Evolutionary conservation across 331 rosid genomes (phyloP).

Genomic region (Saraca asoca): DNA sequence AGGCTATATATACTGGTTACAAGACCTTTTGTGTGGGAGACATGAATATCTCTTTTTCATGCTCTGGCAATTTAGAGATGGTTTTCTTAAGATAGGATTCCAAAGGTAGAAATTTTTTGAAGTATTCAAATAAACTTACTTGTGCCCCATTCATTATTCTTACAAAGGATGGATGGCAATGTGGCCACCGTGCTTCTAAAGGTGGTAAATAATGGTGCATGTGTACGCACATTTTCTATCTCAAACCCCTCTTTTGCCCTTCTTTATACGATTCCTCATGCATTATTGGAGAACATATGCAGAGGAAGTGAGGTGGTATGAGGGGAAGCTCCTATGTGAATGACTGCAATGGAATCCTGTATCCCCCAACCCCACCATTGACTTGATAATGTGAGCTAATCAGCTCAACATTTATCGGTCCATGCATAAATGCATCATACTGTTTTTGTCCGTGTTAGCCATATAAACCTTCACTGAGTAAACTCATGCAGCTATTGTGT

Average conservation of each 20-base stretch:
- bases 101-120: constrained; percentile 33
- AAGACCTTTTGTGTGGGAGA: constrained; percentile 47
- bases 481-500: too few relatives aligned
- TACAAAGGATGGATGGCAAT: constrained; percentile 33
- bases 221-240: constrained; percentile 36
- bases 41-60: constrained; percentile 54
- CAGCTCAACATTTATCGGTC: too few relatives aligned
- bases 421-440: too few relatives aligned
- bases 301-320: too few relatives aligned
- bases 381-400: too few relatives aligned
- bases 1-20: constrained; percentile 65
- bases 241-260: constrained; percentile 44
- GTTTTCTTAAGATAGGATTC: constrained; percentile 47
- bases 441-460: too few relatives aligned
- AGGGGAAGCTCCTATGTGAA: too few relatives aligned
- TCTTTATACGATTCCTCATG: constrained; percentile 75
- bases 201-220: constrained; percentile 37
- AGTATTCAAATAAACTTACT: constrained; percentile 26
- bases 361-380: too few relatives aligned
- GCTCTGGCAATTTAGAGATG: constrained; percentile 39
- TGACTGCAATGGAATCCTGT: too few relatives aligned
- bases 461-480: too few relatives aligned
- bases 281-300: constrained; percentile 40
- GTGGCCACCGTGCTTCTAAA: constrained; percentile 15
- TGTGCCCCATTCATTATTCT: constrained; percentile 11